phyloP scores from a whole-genome alignment of 139 green algal genomes.

The Tetradesmus lagerheimii region DNA sequence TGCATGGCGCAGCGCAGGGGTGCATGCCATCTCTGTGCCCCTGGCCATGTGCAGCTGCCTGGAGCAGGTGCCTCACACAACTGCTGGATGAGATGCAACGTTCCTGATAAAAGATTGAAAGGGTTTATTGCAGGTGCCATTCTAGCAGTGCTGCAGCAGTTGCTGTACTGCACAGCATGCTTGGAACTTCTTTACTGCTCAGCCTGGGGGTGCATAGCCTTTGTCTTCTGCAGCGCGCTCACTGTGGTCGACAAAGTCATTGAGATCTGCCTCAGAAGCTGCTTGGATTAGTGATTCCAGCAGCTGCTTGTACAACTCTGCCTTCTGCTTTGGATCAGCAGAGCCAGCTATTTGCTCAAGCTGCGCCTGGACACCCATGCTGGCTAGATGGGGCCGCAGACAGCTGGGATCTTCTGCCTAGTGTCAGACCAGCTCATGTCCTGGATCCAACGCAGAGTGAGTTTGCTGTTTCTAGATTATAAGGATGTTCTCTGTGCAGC shows the following conservation, averaged over 20 bases:
- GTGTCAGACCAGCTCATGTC: neutral
- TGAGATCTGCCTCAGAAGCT: slow-evolving; percentile 49
- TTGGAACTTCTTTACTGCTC: neutral
- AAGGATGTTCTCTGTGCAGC: neutral
- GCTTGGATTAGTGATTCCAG: slow-evolving; percentile 55
- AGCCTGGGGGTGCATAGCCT: no score
- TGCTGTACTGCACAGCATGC: neutral
- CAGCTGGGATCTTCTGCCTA: neutral
- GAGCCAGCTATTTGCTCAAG: slow-evolving; percentile 60
- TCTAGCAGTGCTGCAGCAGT: neutral
- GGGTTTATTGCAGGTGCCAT: no score
- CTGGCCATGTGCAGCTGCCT: no score
- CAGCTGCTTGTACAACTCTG: slow-evolving; percentile 70
- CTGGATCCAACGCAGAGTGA: neutral
- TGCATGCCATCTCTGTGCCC: no score
- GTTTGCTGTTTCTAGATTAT: neutral
- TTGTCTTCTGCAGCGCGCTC: neutral
- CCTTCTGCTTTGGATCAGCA: slow-evolving; percentile 72
- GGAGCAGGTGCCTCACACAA: no score
- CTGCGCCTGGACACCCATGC: slow-evolving; percentile 42
- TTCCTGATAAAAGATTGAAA: no score
- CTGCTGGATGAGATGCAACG: no score
- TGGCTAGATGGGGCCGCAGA: neutral
- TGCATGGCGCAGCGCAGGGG: no score
- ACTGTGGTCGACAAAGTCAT: slow-evolving; percentile 83